Percentiles rank a stretch among this genome's conserved stretches.
phyloP scores from a whole-genome alignment of 768 basidiomycete genomes.

The Termitomyces sp. region DNA sequence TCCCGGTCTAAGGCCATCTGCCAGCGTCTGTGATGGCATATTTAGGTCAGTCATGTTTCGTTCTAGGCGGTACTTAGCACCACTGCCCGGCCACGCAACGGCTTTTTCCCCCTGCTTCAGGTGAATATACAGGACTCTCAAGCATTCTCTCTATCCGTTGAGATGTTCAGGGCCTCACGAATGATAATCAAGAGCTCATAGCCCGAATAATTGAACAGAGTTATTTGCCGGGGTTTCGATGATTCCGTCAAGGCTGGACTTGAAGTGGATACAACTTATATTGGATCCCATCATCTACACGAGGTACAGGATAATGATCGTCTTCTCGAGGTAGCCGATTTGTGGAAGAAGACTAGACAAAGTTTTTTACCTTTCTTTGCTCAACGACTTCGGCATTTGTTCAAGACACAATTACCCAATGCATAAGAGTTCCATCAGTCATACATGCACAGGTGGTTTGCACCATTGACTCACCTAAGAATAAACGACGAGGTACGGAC shows the following conservation, averaged over 20 bases:
- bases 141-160: neutral
- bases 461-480: too few species aligned
- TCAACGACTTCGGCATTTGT: neutral
- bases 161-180: too few species aligned
- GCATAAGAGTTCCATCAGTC: neutral
- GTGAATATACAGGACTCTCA: too few species aligned
- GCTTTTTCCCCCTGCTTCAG: neutral
- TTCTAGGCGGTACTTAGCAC: neutral
- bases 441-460: neutral
- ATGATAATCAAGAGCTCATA: neutral
- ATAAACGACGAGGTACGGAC: neutral
- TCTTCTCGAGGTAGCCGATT: neutral
- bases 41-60: neutral
- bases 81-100: neutral
- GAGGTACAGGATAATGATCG: neutral
- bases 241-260: neutral
- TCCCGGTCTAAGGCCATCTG: too few species aligned
- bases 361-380: neutral
- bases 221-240: neutral
- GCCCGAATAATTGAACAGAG: neutral
- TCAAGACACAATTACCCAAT: neutral
- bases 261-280: neutral
- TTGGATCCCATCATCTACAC: neutral
- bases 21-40: neutral
- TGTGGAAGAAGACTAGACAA: neutral